Percentiles rank a stretch among this genome's conserved stretches.
These are phyloP conservation scores for Paramecium sonneborni DNA, from an alignment of 73 alveolate genomes.

Conservation along the genomic window DNA sequence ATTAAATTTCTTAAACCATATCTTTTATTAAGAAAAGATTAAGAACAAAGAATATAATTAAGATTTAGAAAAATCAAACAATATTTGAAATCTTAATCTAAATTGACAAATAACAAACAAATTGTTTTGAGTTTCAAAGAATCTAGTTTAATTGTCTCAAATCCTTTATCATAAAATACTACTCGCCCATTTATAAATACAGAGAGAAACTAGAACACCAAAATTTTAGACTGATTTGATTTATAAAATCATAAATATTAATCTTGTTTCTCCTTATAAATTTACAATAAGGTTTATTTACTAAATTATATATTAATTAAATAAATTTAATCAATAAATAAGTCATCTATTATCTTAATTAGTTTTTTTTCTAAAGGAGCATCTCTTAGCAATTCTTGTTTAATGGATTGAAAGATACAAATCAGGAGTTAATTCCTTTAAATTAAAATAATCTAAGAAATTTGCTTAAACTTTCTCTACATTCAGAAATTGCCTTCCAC, in stretches of 20 bases:
- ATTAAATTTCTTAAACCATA: not conserved
- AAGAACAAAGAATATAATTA: not conserved
- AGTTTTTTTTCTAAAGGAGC: not conserved
- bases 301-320: not conserved
- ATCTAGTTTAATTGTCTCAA: not conserved
- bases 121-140: not conserved
- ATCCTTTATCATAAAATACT: not conserved
- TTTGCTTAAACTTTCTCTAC: not conserved
- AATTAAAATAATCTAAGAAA: not conserved
- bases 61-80: not conserved
- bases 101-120: not conserved
- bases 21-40: not conserved
- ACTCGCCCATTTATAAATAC: not conserved
- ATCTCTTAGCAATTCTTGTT: not conserved
- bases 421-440: not conserved
- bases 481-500: not conserved
- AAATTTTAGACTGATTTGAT: not conserved
- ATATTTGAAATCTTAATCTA: not conserved
- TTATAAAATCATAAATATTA: not conserved
- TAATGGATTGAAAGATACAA: not conserved
- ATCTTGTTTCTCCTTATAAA: not conserved
- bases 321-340: not conserved
- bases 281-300: not conserved
- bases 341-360: not conserved
- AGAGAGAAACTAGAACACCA: not conserved